Base-by-base conservation (phyloP, 768 basidiomycete species). In the Exidia glandulosa region DNA sequence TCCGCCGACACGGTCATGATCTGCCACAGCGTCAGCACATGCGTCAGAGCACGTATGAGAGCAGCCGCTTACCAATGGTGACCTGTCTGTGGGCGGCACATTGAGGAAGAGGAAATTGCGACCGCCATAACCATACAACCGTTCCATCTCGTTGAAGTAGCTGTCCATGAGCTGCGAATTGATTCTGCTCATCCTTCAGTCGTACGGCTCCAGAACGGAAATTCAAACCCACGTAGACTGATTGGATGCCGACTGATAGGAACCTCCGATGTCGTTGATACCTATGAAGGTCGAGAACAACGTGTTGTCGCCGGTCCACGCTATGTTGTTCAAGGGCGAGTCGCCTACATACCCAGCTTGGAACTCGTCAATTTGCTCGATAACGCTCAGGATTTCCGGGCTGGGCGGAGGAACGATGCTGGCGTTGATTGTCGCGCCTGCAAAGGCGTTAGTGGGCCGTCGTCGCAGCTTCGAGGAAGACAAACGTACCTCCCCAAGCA, bases 221-320 rank as follows among this genome's bases (percentile, higher is more conserved):
- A 45, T 14, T 19, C 19, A 19, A 23, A 23, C 19, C 19, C 41
- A 45, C 41, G 41, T 23, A 19, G 41, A 45, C 10, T 45, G 41
- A 23, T 45, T 19, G 41, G 41, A 19, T 14, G 16, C 41, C 41
- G 6, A 5, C 19, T 13, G 41, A 23, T 45, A 45, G 19, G 41
- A 45, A 5, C 41, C 19, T 10, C 41, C 41, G 41, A 87, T 77
- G 64, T 87, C 86, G 64, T 87, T 87, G 63, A 87, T 82, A 1
- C 86, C 86, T 59, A 88, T 85, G 77, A 78, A 87, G 23, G 86
- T 69, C 0, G 81, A 81, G 70, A 87, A 88, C 54, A 87, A 64
- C 58, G 84, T 66, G 65, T 86, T 81, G 2, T 66, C 64, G 60
- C 78, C 77, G 25, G 77, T 76, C 86, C 85, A 87, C 41, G 79